Percentiles rank a stretch among this genome's conserved stretches.
Evolutionary conservation across 306 rosid genomes (phyloP).

Genomic region (barrel medic (Medicago truncatula)): MtrunA17r5.0-ANR NC_053043.1:8104001-8104500

Average conservation of each 20-base stretch:
- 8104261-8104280: conserved; percentile 60
- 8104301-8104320: not conserved
- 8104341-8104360: not conserved
- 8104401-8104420: too few species aligned
- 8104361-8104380: too few species aligned
- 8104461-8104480: too few species aligned
- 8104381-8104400: too few species aligned
- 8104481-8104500: too few species aligned
- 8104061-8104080: conserved; percentile 12
- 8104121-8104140: conserved; percentile 23
- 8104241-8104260: conserved; percentile 64
- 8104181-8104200: conserved; percentile 60
- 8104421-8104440: too few species aligned
- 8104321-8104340: not conserved
- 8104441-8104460: too few species aligned
- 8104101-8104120: conserved; percentile 26
- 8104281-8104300: conserved; percentile 23
- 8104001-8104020: not conserved
- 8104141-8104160: conserved; percentile 72
- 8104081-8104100: conserved; percentile 37
- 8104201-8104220: conserved; percentile 49
- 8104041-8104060: not conserved
- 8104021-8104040: not conserved
- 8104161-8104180: conserved; percentile 68
- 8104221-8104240: conserved; percentile 54